A percentile compares a stretch with the other conserved stretches of the same genome.
Evolutionary conservation across 805 yeast species (phyloP).

Genomic region (Candida montana): DNA sequence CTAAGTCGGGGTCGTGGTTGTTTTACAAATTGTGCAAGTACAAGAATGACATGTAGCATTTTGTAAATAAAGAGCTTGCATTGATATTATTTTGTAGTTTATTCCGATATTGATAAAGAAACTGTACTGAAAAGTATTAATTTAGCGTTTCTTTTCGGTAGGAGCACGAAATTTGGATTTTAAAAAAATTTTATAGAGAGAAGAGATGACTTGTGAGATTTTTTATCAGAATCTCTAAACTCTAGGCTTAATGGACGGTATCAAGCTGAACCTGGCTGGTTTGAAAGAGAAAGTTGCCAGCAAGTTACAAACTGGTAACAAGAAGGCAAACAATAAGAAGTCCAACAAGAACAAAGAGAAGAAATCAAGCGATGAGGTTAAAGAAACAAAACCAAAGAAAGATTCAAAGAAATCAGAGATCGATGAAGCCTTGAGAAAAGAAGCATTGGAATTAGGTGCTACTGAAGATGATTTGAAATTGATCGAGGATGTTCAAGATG

Average conservation of each 20-base stretch:
- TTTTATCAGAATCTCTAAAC: background rate
- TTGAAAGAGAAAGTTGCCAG: constrained; percentile 60
- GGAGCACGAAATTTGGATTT: too few species aligned
- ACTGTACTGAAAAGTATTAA: too few species aligned
- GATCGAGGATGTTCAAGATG: constrained; percentile 51
- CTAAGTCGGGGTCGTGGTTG: constrained; percentile 5
- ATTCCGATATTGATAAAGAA: too few species aligned
- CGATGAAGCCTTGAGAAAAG: constrained; percentile 46
- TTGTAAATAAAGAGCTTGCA: constrained; percentile 4
- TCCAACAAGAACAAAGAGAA: constrained; percentile 20
- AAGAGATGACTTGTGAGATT: background rate
- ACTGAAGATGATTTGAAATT: constrained; percentile 73
- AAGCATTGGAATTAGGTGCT: constrained; percentile 81
- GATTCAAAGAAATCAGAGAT: constrained; percentile 2
- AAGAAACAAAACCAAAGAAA: background rate
- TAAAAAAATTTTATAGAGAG: constrained; percentile 2
- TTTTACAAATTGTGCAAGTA: background rate
- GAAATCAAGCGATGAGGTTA: constrained; percentile 9
- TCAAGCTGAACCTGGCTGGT: constrained; percentile 37
- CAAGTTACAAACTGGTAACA: constrained; percentile 35
- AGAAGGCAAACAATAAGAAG: constrained; percentile 21
- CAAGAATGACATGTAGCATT: constrained; percentile 2
- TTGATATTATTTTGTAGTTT: constrained; percentile 2
- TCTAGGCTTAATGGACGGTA: constrained; percentile 19
- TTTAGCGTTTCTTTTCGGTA: background rate